Percentiles rank a stretch among this genome's conserved stretches.
Evolutionary conservation across 2,329 filamentous ascomycete genomes (phyloP).

Genomic region (Dendryphion nanum): DNA sequence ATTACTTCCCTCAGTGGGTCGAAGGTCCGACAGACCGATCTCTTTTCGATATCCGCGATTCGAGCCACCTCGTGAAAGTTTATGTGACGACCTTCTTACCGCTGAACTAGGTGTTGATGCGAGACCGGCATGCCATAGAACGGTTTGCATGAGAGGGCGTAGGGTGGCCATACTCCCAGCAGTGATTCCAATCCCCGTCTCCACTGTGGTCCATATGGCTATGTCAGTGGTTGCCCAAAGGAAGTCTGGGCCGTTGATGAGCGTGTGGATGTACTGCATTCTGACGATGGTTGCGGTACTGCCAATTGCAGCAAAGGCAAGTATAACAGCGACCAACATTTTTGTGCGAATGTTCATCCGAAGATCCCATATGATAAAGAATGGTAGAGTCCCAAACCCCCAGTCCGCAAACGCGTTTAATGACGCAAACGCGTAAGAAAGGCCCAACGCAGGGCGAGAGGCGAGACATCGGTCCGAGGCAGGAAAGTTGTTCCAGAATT

Average conservation of each 20-base stretch:
- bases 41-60: constrained; percentile 2
- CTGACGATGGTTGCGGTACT: constrained; percentile 52
- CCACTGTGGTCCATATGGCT: constrained; percentile 39
- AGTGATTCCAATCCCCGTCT: constrained; percentile 40
- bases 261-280: constrained; percentile 42
- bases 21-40: constrained; percentile 9
- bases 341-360: constrained; percentile 57
- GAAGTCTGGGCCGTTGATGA: constrained; percentile 43
- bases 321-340: constrained; percentile 50
- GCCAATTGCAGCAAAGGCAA: constrained; percentile 52
- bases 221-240: constrained; percentile 44
- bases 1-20: constrained; percentile 4
- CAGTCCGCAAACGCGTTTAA: constrained; percentile 34
- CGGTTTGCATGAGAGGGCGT: constrained; percentile 45
- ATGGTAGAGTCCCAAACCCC: constrained; percentile 34
- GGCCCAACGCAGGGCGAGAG: constrained; percentile 48
- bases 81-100: neutral
- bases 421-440: constrained; percentile 45
- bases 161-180: constrained; percentile 51
- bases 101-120: constrained; percentile 11
- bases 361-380: constrained; percentile 55
- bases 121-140: constrained; percentile 20
- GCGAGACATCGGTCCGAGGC: constrained; percentile 43
- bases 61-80: constrained; percentile 1
- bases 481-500: constrained; percentile 51